A percentile compares a stretch with the other conserved stretches of the same genome.
These are phyloP conservation scores for Celoporthe dispersa DNA, from an alignment of 2,329 filamentous ascomycete species.

Conservation along the genomic window DNA sequence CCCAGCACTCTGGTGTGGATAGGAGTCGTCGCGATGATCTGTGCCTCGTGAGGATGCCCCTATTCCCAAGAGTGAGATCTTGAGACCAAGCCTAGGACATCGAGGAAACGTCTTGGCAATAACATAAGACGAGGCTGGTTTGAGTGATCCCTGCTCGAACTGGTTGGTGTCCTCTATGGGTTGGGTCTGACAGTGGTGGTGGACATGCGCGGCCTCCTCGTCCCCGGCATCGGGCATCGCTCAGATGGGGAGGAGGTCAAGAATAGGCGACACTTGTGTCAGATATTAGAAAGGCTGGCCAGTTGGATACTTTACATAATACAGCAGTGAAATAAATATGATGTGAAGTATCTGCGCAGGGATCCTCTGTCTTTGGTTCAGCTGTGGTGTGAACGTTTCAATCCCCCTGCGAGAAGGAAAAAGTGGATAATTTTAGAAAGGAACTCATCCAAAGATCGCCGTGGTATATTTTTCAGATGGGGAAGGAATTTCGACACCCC, in stretches of 20 bases:
- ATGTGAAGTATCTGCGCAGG: background rate
- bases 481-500: background rate
- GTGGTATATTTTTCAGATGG: background rate
- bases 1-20: background rate
- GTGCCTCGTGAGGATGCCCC: background rate
- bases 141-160: slow-evolving; percentile 1
- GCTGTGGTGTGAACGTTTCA: background rate
- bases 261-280: slow-evolving; percentile 7
- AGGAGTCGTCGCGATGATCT: background rate
- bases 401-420: background rate
- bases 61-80: background rate
- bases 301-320: background rate
- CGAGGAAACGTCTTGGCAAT: background rate
- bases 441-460: background rate
- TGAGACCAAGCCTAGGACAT: background rate
- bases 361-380: background rate
- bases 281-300: background rate
- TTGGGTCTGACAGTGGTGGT: background rate
- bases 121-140: slow-evolving; percentile 1
- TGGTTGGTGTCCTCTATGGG: background rate
- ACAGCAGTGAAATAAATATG: background rate
- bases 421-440: background rate
- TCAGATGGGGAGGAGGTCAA: background rate
- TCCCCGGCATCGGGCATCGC: background rate
- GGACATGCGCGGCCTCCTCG: background rate